phyloP scores from a whole-genome alignment of 2,329 filamentous ascomycete species.

The Arthroderma uncinatum region DNA sequence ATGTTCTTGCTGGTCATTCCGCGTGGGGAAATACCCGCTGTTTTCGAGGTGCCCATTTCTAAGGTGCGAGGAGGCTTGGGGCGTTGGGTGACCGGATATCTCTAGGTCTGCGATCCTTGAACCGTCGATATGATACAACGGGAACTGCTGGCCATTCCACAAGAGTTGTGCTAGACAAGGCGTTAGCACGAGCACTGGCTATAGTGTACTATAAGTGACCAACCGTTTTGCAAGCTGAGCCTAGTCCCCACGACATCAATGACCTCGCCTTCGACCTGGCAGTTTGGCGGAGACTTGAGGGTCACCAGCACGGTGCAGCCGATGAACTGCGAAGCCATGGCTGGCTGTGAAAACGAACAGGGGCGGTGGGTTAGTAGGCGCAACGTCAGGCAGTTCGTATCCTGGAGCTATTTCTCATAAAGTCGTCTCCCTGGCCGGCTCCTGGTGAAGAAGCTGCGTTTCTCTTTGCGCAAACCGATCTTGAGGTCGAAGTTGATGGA shows the following conservation, averaged over 20 bases:
- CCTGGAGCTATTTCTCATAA: neutral
- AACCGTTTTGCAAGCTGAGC: slow-evolving; percentile 62
- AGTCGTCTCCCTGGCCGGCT: neutral
- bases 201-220: slow-evolving; percentile 15
- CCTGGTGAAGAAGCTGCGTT: neutral
- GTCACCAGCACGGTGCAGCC: slow-evolving; percentile 66
- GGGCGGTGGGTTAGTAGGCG: neutral
- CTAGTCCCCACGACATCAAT: slow-evolving; percentile 58
- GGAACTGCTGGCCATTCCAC: slow-evolving; percentile 42
- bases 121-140: slow-evolving; percentile 47
- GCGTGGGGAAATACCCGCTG: slow-evolving; percentile 12
- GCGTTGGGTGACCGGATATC: slow-evolving; percentile 29
- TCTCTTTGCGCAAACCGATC: too few relatives aligned
- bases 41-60: slow-evolving; percentile 5
- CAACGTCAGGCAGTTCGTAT: neutral
- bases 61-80: slow-evolving; percentile 6
- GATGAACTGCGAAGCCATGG: slow-evolving; percentile 60
- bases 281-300: slow-evolving; percentile 53
- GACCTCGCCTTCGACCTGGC: slow-evolving; percentile 58
- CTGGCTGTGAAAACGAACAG: slow-evolving; percentile 9
- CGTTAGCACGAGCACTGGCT: slow-evolving; percentile 17
- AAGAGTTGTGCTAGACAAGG: slow-evolving; percentile 37
- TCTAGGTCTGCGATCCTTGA: slow-evolving; percentile 49
- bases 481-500: too few relatives aligned
- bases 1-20: slow-evolving; percentile 12